These are phyloP conservation scores for Coemansia javaensis DNA, from an alignment of 192 early-diverging fungal species.

Conservation along the genomic window DNA sequence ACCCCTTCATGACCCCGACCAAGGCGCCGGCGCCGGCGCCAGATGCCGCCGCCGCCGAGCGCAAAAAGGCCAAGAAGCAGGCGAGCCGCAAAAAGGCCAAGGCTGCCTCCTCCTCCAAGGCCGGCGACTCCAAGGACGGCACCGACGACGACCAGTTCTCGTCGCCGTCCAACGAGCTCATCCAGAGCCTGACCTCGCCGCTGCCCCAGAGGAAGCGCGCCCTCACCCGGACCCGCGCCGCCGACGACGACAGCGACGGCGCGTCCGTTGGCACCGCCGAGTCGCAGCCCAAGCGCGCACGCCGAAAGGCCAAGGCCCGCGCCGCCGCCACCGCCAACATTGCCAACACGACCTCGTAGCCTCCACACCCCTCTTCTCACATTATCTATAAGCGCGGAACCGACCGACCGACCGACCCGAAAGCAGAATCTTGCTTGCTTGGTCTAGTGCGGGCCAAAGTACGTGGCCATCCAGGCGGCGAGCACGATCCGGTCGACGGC, in stretches of 20 bases:
- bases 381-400: too few relatives aligned
- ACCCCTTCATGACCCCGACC: background rate
- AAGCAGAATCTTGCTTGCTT: background rate
- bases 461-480: conserved; percentile 31
- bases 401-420: too few relatives aligned
- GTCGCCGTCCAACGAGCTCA: conserved; percentile 34
- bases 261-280: conserved; percentile 21
- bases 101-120: too few relatives aligned
- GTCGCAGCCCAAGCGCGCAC: conserved; percentile 30
- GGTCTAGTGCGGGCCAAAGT: conserved; percentile 4
- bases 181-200: conserved; percentile 46
- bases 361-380: too few relatives aligned
- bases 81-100: conserved; percentile 18
- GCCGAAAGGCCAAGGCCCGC: conserved; percentile 40
- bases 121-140: conserved; percentile 8
- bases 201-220: conserved; percentile 29
- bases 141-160: conserved; percentile 28
- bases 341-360: too few relatives aligned
- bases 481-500: conserved; percentile 16
- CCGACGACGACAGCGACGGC: conserved; percentile 34
- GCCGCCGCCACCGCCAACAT: too few relatives aligned
- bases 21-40: background rate
- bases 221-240: conserved; percentile 21
- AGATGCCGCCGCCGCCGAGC: background rate
- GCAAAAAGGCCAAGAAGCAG: conserved; percentile 19